A percentile compares a stretch with the other conserved stretches of the same genome.
These are phyloP conservation scores for Xylaria intraflava DNA, from an alignment of 495 filamentous ascomycete genomes.

Conservation along the genomic window DNA sequence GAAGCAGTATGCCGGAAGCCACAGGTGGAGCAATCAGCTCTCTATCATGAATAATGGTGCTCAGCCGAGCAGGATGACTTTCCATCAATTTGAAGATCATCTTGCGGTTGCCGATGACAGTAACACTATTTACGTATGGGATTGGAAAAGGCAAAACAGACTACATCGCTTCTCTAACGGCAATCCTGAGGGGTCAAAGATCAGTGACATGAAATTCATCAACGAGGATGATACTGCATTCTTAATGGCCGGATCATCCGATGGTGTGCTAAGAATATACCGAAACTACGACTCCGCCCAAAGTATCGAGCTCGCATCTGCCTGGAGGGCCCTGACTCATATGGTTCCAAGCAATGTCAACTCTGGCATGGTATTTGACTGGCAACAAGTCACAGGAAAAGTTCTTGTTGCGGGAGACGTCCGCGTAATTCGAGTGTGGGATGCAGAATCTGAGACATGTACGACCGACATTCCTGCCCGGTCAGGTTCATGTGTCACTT, in stretches of 20 bases:
- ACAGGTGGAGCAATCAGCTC: constrained; percentile 71
- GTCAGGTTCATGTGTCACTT: constrained; percentile 91
- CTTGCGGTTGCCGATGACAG: constrained; percentile 89
- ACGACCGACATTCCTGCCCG: constrained; percentile 91
- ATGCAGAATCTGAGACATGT: constrained; percentile 87
- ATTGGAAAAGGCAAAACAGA: constrained; percentile 70
- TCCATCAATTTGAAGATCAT: constrained; percentile 97
- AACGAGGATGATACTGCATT: constrained; percentile 97
- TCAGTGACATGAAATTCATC: constrained; percentile 92
- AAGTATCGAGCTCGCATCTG: constrained; percentile 76
- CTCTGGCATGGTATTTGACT: constrained; percentile 92
- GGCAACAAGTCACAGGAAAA: constrained; percentile 95
- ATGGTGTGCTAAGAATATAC: constrained; percentile 91
- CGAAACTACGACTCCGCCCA: constrained; percentile 72
- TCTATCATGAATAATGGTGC: constrained; percentile 78
- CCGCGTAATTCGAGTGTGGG: constrained; percentile 92
- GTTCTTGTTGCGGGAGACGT: constrained; percentile 94
- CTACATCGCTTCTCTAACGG: constrained; percentile 86
- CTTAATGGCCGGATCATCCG: constrained; percentile 88
- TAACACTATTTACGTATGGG: constrained; percentile 87
- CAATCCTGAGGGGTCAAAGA: constrained; percentile 82
- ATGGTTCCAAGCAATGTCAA: constrained; percentile 87
- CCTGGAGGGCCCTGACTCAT: constrained; percentile 87
- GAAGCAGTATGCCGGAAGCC: constrained; percentile 76
- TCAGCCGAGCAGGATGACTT: constrained; percentile 85